A percentile compares a stretch with the other conserved stretches of the same genome.
Evolutionary conservation across 306 rosid species (phyloP).

Genomic region (Quercus glauca): DNA sequence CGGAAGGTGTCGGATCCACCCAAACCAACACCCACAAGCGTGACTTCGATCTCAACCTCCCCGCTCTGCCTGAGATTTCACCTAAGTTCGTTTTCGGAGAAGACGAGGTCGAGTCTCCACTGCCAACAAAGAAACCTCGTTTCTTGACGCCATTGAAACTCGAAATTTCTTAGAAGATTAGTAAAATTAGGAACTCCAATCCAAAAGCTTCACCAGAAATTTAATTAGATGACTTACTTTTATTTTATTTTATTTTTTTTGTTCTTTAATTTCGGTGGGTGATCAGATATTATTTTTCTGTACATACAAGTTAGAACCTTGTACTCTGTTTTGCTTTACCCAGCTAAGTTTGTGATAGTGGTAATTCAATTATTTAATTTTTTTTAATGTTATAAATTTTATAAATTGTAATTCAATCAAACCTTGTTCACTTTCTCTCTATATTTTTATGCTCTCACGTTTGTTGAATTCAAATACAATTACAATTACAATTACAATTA

Average conservation of each 20-base stretch:
- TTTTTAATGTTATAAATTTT: not conserved
- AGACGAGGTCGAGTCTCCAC: constrained; percentile 92
- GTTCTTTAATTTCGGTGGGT: not conserved
- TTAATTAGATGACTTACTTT: not conserved
- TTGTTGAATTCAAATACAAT: not conserved
- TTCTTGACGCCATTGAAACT: constrained; percentile 38
- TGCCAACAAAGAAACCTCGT: constrained; percentile 70
- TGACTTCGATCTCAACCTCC: constrained; percentile 82
- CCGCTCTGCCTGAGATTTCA: constrained; percentile 69
- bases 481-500: no score
- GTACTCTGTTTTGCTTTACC: constrained; percentile 4
- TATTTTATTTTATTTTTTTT: not conserved
- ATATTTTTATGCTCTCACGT: not conserved
- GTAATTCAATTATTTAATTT: constrained; percentile 37
- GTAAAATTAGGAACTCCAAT: not conserved
- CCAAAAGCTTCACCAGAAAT: not conserved
- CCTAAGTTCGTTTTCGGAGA: constrained; percentile 46
- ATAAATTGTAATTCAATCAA: not conserved
- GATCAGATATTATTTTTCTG: constrained; percentile 25
- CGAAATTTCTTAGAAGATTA: constrained; percentile 36
- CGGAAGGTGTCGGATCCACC: constrained; percentile 84
- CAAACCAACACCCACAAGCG: constrained; percentile 52
- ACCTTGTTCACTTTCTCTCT: not conserved
- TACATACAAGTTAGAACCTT: constrained; percentile 22
- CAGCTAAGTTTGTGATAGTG: constrained; percentile 22